Percentiles rank a stretch among this genome's conserved stretches.
phyloP scores from a whole-genome alignment of 495 filamentous ascomycete species.

The Durotheca rogersii region DNA sequence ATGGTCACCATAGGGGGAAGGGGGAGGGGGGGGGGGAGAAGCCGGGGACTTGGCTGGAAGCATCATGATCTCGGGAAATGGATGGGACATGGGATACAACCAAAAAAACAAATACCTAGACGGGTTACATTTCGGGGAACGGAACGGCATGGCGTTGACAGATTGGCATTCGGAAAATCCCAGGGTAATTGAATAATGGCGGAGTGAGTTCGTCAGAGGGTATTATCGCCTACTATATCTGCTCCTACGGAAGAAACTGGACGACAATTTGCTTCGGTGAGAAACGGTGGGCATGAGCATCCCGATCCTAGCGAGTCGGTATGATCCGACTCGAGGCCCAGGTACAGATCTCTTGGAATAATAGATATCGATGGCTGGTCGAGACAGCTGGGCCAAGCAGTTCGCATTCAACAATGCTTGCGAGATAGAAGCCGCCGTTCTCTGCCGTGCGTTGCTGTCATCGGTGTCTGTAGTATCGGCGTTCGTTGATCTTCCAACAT shows the following conservation, averaged over 20 bases:
- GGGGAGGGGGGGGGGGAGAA: too few relatives aligned
- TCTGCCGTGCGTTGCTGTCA: too few relatives aligned
- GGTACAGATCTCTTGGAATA: too few relatives aligned
- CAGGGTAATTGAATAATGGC: slow-evolving; percentile 3
- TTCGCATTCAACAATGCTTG: too few relatives aligned
- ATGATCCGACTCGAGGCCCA: too few relatives aligned
- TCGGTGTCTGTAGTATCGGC: too few relatives aligned
- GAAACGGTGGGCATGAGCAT: not conserved
- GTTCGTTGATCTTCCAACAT: too few relatives aligned
- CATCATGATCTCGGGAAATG: not conserved
- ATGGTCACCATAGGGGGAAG: slow-evolving; percentile 6
- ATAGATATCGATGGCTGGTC: too few relatives aligned
- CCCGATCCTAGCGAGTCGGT: too few relatives aligned
- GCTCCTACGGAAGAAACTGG: not conserved
- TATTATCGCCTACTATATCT: not conserved
- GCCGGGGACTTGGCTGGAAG: not conserved
- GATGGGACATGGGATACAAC: not conserved
- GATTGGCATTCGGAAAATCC: not conserved
- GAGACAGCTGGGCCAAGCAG: too few relatives aligned
- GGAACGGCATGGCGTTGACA: slow-evolving; percentile 7
- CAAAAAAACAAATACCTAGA: slow-evolving; percentile 1
- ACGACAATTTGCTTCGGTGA: not conserved
- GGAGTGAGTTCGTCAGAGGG: not conserved
- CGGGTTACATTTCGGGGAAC: not conserved
- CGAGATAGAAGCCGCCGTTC: too few relatives aligned